phyloP scores from a whole-genome alignment of 257 asterid genomes.

The Solanum clarkiae region DNA sequence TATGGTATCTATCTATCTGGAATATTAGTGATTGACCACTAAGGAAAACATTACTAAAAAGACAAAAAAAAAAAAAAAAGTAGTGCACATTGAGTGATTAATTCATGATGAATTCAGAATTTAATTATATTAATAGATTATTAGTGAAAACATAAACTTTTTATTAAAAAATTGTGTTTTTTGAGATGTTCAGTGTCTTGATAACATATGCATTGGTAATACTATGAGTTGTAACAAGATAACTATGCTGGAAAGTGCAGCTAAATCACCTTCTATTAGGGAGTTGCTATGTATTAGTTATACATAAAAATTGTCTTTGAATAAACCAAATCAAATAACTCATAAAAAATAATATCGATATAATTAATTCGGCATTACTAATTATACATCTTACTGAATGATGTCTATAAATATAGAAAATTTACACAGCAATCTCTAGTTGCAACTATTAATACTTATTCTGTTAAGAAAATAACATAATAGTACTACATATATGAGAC shows the following conservation, averaged over 20 bases:
- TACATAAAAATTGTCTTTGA: neutral
- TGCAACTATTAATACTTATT: neutral
- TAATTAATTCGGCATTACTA: neutral
- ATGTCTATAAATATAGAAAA: neutral
- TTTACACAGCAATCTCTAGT: neutral
- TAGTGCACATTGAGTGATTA: neutral
- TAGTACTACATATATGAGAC: neutral
- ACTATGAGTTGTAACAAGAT: neutral
- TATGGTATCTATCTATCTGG: conserved; percentile 18
- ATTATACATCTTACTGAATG: neutral
- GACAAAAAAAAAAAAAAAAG: neutral
- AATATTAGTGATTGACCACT: conserved; percentile 12
- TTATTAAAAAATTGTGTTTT: neutral
- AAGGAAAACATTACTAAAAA: neutral
- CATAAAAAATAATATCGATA: neutral
- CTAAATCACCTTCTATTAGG: no score
- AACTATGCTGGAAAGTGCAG: no score
- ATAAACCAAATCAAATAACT: neutral
- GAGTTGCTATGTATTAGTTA: neutral
- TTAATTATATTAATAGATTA: neutral
- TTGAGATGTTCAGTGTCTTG: neutral
- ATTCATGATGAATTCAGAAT: neutral
- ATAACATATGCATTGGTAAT: neutral
- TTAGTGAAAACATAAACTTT: neutral
- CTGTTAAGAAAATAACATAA: neutral